Base-by-base conservation (phyloP, 2,329 filamentous ascomycete species). In the Fusarium robinianum region DNA sequence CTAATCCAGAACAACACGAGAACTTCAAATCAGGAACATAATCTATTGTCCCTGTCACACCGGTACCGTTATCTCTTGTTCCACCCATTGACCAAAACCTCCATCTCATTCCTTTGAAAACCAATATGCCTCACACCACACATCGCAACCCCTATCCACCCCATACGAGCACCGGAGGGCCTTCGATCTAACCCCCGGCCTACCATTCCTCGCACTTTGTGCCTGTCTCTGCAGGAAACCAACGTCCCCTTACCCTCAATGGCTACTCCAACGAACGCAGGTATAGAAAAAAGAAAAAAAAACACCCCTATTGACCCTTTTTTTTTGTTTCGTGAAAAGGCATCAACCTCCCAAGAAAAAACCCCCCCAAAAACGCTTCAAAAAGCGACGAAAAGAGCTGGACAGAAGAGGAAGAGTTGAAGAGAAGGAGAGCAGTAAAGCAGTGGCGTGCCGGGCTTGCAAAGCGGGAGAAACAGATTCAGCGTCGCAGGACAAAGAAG, bases 181-280 rank as follows among this genome's bases (percentile, higher is more conserved):
- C 26, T 39, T 12, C 42, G 30, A n/a, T n/a, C n/a, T n/a, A n/a
- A n/a, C n/a, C n/a, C n/a, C n/a, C n/a, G n/a, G n/a, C n/a, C n/a
- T n/a, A n/a, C n/a, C 53, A 46, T 34, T 22, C 34, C 36, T 40
- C 19, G 41, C 35, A 23, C 45, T 35, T 50, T 33, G 31, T 42
- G 27, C 23, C 27, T 17, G 27, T 34, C 42, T 41, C 34, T 29
- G 33, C 46, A 43, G 43, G 33, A 47, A 57, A 59, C 39, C 51
- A 58, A 46, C 34, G n/a, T n/a, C 54, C 49, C 23, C 45, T 42
- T 29, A 46, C 45, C 39, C 27, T n/a, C n/a, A n/a, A 51, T 53
- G 34, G 43, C 42, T 53, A 49, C 49, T 60, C 51, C 59, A 61
- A 57, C 59, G 60, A 64, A 62, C 56, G 53, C 45, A 58, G 52